These are phyloP conservation scores for Mycena floridula DNA, from an alignment of 768 basidiomycete species.

Conservation along the genomic window DNA sequence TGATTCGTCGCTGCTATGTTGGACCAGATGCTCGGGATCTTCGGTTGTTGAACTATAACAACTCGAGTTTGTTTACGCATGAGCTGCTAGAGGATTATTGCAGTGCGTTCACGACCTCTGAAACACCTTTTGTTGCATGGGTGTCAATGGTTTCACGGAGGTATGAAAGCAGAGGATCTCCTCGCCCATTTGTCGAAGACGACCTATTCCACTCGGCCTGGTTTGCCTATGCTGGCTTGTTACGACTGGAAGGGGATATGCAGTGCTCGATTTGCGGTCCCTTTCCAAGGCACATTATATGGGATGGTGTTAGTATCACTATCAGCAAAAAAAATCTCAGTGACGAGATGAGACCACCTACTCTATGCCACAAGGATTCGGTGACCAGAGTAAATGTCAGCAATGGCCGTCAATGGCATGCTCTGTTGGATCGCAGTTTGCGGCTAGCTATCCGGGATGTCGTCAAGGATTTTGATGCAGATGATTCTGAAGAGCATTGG, in stretches of 20 bases:
- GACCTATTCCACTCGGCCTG: constrained; percentile 24
- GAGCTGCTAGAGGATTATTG: constrained; percentile 29
- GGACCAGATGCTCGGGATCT: constrained; percentile 22
- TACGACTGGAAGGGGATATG: constrained; percentile 16
- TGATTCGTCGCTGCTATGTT: constrained; percentile 11
- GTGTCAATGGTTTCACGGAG: constrained; percentile 13
- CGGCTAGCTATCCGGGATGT: background rate
- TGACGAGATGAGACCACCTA: constrained; percentile 19
- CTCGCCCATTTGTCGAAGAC: constrained; percentile 18
- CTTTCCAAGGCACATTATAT: constrained; percentile 22
- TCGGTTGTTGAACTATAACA: constrained; percentile 30
- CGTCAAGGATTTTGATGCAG: background rate
- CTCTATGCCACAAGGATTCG: constrained; percentile 10
- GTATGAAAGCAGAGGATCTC: constrained; percentile 11
- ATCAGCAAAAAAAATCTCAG: constrained; percentile 21
- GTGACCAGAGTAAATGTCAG: background rate
- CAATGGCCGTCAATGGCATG: background rate
- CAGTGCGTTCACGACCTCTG: constrained; percentile 22
- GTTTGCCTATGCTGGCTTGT: constrained; percentile 24
- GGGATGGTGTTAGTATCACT: constrained; percentile 26
- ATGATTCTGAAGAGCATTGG: background rate
- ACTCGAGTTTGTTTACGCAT: constrained; percentile 22
- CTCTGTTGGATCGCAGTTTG: background rate
- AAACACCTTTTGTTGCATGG: constrained; percentile 28
- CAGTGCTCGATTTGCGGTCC: constrained; percentile 20